Evolutionary conservation across 371 early-diverging fungal species (phyloP).

Genomic region (Nematocida ironsii): DNA sequence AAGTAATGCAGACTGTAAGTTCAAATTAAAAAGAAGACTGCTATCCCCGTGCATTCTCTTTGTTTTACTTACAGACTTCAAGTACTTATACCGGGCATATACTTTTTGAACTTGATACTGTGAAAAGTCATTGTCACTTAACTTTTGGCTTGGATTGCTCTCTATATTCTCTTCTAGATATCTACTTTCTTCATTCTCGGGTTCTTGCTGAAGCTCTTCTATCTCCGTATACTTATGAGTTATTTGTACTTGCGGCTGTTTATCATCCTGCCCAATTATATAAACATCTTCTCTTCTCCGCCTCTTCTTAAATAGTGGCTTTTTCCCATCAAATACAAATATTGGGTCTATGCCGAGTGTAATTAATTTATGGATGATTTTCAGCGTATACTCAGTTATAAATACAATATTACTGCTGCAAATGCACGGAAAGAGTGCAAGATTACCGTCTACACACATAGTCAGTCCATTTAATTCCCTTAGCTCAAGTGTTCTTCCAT

Average conservation of each 20-base stretch:
- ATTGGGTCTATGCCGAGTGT: constrained; percentile 47
- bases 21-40: constrained; percentile 16
- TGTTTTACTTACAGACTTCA: constrained; percentile 5
- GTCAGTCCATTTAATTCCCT: constrained; percentile 10
- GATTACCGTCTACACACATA: constrained; percentile 46
- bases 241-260: neutral
- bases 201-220: neutral
- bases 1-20: neutral
- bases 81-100: constrained; percentile 31
- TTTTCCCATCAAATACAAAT: constrained; percentile 53
- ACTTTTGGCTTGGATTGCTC: neutral
- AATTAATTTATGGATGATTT: constrained; percentile 3
- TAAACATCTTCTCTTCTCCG: neutral
- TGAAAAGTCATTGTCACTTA: constrained; percentile 24
- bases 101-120: constrained; percentile 33
- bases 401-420: neutral
- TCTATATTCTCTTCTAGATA: neutral
- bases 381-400: constrained; percentile 53
- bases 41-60: constrained; percentile 52
- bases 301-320: constrained; percentile 40
- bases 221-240: neutral
- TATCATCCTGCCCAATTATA: neutral
- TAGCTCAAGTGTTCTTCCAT: constrained; percentile 17
- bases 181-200: neutral
- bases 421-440: constrained; percentile 38